Base-by-base conservation (phyloP, 768 basidiomycete species). In the Naganishia friedmannii region DNA sequence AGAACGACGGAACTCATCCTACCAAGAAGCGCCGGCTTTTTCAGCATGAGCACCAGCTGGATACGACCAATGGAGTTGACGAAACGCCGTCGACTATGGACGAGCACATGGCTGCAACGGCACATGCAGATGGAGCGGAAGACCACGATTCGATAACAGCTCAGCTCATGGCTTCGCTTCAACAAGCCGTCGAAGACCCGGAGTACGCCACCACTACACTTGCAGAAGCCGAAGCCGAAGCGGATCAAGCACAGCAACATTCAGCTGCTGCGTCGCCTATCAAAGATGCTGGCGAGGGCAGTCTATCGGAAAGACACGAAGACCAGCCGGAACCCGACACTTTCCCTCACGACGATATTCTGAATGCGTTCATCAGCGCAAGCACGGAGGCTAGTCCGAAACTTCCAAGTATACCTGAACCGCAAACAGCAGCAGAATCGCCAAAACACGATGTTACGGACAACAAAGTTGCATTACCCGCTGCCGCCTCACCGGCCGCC, bases 111-210 rank as follows among this genome's bases (percentile, higher is more conserved):
- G 32, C 32, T 23, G 23, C 39, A 15, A 3, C 34, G 34, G 7
- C 12, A 63, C 42, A 42, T 13, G 39, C 28, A 21, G 34, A 63
- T 8, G 23, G 5, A n/a, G n/a, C 21, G 15, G 60, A 63, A 17
- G 26, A 42, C 4, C 60, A 63, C 21, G 60, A 63, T 21, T 13
- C 26, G 8, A 63, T 63, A n/a, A 63, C 60, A 2, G 60, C 60
- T 1, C 60, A 63, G 23, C 19, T 63, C 4, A 63, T 63, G 60
- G 60, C 60, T 26, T 63, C 60, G n/a, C 39, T 63, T 15, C 60
- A 63, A 23, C 60, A 63, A 26, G 60, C 60, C 1, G 60, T 42
- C 6, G 60, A 63, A 45, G 60, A 45, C 9, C 15, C 60, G 7
- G 60, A 63, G 26, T 63, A 26, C 42, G 23, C 60, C n/a, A n/a